Evolutionary conservation across 768 basidiomycete species (phyloP).

Genomic region (Kwoniella sp.): DNA sequence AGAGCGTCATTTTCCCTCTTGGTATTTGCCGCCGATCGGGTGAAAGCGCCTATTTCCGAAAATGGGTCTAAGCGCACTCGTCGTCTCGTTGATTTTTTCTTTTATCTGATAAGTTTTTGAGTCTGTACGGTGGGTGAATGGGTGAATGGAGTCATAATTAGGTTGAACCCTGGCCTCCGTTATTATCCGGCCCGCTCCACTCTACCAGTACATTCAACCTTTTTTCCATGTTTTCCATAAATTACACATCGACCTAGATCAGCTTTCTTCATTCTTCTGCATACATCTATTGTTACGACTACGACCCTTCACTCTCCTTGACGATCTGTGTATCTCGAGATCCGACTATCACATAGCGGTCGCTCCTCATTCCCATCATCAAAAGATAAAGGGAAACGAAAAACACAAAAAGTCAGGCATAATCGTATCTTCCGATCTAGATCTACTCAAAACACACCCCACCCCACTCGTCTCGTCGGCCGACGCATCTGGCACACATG

Average conservation of each 20-base stretch:
- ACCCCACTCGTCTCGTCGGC: not conserved
- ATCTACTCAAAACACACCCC: too few species aligned
- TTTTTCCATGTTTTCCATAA: too few species aligned
- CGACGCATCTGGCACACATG: not conserved
- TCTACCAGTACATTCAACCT: not conserved
- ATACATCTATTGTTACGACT: too few species aligned
- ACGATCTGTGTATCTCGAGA: constrained; percentile 1
- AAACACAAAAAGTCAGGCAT: too few species aligned
- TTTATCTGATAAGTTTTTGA: not conserved
- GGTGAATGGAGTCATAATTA: not conserved
- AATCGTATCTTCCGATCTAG: too few species aligned
- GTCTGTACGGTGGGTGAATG: not conserved
- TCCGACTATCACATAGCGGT: too few species aligned
- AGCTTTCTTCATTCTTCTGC: not conserved
- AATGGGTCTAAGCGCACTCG: too few species aligned
- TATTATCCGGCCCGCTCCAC: not conserved
- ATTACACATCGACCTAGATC: not conserved
- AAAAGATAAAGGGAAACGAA: too few species aligned
- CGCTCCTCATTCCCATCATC: too few species aligned
- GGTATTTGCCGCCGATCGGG: not conserved
- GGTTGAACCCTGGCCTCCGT: not conserved
- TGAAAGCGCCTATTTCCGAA: not conserved
- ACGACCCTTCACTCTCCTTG: not conserved
- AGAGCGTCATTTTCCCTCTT: not conserved
- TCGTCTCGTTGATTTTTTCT: not conserved